Base-by-base conservation (phyloP, 2,329 filamentous ascomycete genomes). In the Pseudogymnoascus sp. region DNA sequence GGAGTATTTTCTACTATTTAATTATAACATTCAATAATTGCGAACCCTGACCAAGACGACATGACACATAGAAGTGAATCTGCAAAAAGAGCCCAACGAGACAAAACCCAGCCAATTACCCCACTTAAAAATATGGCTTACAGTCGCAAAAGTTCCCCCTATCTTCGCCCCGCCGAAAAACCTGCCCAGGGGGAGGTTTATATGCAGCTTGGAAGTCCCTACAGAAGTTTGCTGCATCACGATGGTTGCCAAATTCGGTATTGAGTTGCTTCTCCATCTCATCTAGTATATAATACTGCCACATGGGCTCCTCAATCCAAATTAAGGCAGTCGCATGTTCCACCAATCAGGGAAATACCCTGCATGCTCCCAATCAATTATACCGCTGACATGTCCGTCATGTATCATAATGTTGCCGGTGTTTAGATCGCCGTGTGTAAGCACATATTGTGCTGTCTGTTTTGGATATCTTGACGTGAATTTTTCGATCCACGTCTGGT, bases 301-400 rank as follows among this genome's bases (percentile, higher is more conserved):
- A 44, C 10, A 2, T 4, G 11, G 40, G 16, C 8, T 6, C 40
- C 4, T 21, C 1, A 19, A 13, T 21, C 40, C 40, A 44, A 44
- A 1, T 6, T 8, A 13, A 13, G 16, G 40, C 40, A 44, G n/a
- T 11, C 16, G 40, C 40, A 44, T 44, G 59, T 69, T 82, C 73
- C 72, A 76, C 75, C 74, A 78, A 21, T 72, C 74, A n/a, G 74
- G 76, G 33, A 72, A 74, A 64, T 75, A 78, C 2, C 72, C 73
- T 19, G 71, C 68, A 40, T 61, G 66, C 67, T 78, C 74, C 76
- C 74, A 78, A 47, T 78, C 74, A 65, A 79, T 68, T 37, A 77
- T 75, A 21, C 72, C 75, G 8, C 71, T 70, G n/a, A 78, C 64
- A 44, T 70, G 68, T 14, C 73, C 73, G 63, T 74, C 66, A 6